A percentile compares a stretch with the other conserved stretches of the same genome.
phyloP scores from a whole-genome alignment of 2,329 filamentous ascomycete genomes.

The Tricladium varicosporioides region DNA sequence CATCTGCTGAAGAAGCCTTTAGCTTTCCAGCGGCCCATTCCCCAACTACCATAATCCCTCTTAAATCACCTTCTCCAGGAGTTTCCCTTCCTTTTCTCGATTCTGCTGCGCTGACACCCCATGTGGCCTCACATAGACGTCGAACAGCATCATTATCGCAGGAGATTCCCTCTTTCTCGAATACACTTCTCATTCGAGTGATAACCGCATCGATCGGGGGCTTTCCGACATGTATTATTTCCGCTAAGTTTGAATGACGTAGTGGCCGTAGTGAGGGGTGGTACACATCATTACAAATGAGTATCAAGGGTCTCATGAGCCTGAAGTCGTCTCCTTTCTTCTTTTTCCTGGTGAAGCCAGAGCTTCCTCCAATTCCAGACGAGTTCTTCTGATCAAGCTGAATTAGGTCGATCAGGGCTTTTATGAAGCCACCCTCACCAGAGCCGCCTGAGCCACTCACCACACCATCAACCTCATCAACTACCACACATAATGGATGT shows the following conservation, averaged over 20 bases:
- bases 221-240: constrained; percentile 89
- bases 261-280: constrained; percentile 83
- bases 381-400: constrained; percentile 81
- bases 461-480: constrained; percentile 96
- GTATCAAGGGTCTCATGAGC: constrained; percentile 80
- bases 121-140: constrained; percentile 77
- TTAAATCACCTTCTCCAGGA: constrained; percentile 69
- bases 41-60: constrained; percentile 80
- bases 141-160: constrained; percentile 88
- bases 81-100: constrained; percentile 65
- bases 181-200: constrained; percentile 75
- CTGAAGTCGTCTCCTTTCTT: constrained; percentile 84
- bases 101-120: constrained; percentile 75
- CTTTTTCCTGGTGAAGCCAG: constrained; percentile 40
- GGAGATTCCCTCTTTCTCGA: constrained; percentile 82
- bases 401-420: constrained; percentile 88
- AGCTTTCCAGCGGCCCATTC: constrained; percentile 82
- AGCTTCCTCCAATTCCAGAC: constrained; percentile 33
- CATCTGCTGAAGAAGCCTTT: constrained; percentile 45
- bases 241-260: constrained; percentile 79
- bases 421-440: constrained; percentile 92
- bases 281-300: constrained; percentile 98
- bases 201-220: constrained; percentile 85
- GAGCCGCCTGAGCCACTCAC: constrained; percentile 74
- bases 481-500: constrained; percentile 86